Evolutionary conservation across 257 asterid genomes (phyloP), one percentile per base, ranked within the genome.

Genomic region (Phtheirospermum japonicum): DNA sequence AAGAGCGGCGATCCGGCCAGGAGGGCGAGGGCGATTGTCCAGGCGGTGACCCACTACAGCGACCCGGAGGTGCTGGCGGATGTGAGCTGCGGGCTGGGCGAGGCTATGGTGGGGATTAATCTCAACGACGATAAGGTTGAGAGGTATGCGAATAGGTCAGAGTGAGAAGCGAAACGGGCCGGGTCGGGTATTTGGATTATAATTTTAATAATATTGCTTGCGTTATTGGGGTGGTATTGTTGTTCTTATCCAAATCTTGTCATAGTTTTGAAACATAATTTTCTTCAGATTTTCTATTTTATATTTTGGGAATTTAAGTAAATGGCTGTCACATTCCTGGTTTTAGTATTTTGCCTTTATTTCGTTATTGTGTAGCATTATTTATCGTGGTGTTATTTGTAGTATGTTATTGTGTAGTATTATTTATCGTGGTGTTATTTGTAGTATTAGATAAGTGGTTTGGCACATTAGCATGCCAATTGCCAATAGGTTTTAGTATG

Each of bases 1-100:
- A 87, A 87, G 87, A 87, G 96, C 54, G 96, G 96, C 0, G 96
- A 87, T 66, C 96, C 96, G 48, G 94, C 86, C 8, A 74, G 82
- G 2, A 70, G 96, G 17, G 96, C 91, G 0, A 75, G 96, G 55
- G 96, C 96, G 0, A 88, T 88, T 11, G 96, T 88, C 32, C 94
- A 88, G 77, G 96, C 96, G 0, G 96, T 85, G 23, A 83, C 94
- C 19, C 94, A 85, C 53, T 87, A 87, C 75, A 85, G 89, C 19
- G 96, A 87, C 73, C 87, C 96, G 9, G 78, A 69, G 68, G 81
- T 85, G 64, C 73, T 87, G 75, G 85, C 88, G 12, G 96, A 88
- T 9, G 83, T 88, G 13, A 85, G 94, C 81, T 85, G 96, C 36
- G 94, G 94, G 1, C 79, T 88, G 4, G 94, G 94, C 5, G 96